These are phyloP conservation scores for Aspergillus sp. DNA, from an alignment of 2,329 filamentous ascomycete genomes.

Conservation along the genomic window DNA sequence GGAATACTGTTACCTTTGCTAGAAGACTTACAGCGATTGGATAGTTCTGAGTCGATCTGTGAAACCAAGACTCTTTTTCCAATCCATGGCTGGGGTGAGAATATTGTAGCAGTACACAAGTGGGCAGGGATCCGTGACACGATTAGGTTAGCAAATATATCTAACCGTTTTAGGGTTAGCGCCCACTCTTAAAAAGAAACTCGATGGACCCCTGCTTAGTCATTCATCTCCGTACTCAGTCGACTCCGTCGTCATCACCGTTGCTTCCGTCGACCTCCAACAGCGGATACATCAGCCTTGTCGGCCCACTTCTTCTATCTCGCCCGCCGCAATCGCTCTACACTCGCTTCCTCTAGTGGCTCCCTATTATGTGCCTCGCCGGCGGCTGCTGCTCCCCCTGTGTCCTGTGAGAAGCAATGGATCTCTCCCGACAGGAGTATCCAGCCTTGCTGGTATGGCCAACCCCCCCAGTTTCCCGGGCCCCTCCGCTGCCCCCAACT, in stretches of 20 bases:
- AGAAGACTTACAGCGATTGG: slow-evolving; percentile 57
- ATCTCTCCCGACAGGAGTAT: slow-evolving; percentile 85
- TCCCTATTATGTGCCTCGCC: slow-evolving; percentile 35
- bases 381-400: slow-evolving; percentile 16
- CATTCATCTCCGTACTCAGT: slow-evolving; percentile 6
- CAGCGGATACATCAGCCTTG: slow-evolving; percentile 1
- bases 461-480: background rate
- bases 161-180: background rate
- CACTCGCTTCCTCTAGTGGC: slow-evolving; percentile 17
- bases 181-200: background rate
- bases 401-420: slow-evolving; percentile 54
- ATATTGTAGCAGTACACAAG: background rate
- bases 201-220: slow-evolving; percentile 7
- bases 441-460: slow-evolving; percentile 83
- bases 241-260: slow-evolving; percentile 12
- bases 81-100: slow-evolving; percentile 28
- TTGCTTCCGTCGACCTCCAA: slow-evolving; percentile 11
- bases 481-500: background rate
- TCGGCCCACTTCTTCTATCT: slow-evolving; percentile 8
- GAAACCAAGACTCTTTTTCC: slow-evolving; percentile 57
- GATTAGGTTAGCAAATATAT: background rate
- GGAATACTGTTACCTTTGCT: background rate
- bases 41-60: slow-evolving; percentile 64
- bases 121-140: background rate
- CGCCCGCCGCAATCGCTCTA: slow-evolving; percentile 10